phyloP scores from a whole-genome alignment of 192 early-diverging fungal species.

The Entomortierella beljakovae region DNA sequence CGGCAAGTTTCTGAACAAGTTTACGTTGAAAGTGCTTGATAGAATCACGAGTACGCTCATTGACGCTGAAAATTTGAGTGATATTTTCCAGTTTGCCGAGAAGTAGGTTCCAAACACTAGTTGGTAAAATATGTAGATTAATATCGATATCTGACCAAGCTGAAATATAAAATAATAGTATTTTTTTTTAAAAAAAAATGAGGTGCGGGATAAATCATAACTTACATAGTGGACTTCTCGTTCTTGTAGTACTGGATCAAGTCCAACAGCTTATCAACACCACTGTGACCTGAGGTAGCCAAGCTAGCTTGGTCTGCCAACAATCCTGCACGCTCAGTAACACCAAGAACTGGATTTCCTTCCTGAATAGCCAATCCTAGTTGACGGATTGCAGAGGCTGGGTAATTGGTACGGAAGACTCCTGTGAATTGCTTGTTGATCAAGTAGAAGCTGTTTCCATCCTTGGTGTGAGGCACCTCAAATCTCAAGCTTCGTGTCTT shows the following conservation, averaged over 20 bases:
- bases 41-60: slow-evolving; percentile 66
- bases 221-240: slow-evolving; percentile 80
- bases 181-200: not conserved
- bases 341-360: slow-evolving; percentile 44
- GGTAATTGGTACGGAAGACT: slow-evolving; percentile 90
- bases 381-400: slow-evolving; percentile 60
- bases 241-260: slow-evolving; percentile 79
- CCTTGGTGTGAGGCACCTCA: slow-evolving; percentile 64
- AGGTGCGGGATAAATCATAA: too few relatives aligned
- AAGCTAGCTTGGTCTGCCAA: slow-evolving; percentile 86
- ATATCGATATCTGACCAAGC: too few relatives aligned
- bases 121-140: too few relatives aligned
- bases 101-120: slow-evolving; percentile 72
- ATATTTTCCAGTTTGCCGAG: slow-evolving; percentile 61
- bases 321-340: slow-evolving; percentile 84
- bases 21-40: slow-evolving; percentile 75
- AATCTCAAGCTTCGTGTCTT: slow-evolving; percentile 60
- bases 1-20: slow-evolving; percentile 78
- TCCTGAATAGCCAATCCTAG: slow-evolving; percentile 66
- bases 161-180: not conserved
- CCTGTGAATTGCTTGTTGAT: slow-evolving; percentile 86
- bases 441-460: slow-evolving; percentile 66
- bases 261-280: slow-evolving; percentile 77
- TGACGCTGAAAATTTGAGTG: slow-evolving; percentile 69
- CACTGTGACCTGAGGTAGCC: slow-evolving; percentile 79